Conservation (phyloP, 1,139 yeast genomes). For the Scheffersomyces lignicola region DNA sequence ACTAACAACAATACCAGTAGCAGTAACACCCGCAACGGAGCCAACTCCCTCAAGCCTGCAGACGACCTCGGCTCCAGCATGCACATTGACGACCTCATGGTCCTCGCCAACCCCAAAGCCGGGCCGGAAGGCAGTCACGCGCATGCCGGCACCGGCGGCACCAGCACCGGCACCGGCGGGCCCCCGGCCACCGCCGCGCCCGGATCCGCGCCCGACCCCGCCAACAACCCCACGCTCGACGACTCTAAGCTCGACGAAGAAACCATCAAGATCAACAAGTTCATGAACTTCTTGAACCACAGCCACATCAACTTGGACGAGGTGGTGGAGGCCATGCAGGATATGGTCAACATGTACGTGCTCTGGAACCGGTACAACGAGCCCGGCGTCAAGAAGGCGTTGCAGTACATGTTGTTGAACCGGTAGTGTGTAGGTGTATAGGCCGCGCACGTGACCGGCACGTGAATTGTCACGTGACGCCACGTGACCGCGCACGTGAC, state of each 20-base stretch:
- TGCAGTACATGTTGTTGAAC: constrained; percentile 42
- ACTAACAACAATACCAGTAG: constrained; percentile 4
- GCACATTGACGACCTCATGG: constrained; percentile 44
- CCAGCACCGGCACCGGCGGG: constrained; percentile 5
- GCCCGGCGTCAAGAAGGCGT: constrained; percentile 37
- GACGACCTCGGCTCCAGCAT: too few relatives aligned
- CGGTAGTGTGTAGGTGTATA: constrained; percentile 18
- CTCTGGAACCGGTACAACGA: constrained; percentile 87
- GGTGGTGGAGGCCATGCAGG: constrained; percentile 80
- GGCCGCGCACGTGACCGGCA: too few relatives aligned
- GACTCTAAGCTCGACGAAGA: constrained; percentile 38
- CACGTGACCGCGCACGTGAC: too few relatives aligned
- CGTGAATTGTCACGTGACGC: too few relatives aligned
- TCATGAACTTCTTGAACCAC: constrained; percentile 67
- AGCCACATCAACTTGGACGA: constrained; percentile 77
- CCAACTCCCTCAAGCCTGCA: too few relatives aligned
- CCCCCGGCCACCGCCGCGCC: constrained; percentile 6
- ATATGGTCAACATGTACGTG: constrained; percentile 73
- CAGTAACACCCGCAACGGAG: neutral
- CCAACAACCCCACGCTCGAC: constrained; percentile 21
- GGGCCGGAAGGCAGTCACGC: constrained; percentile 5
- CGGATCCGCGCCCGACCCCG: neutral
- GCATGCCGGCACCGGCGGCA: neutral
- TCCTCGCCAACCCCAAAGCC: constrained; percentile 18
- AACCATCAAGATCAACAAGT: constrained; percentile 46